A percentile compares a stretch with the other conserved stretches of the same genome.
These are phyloP conservation scores for Trichosporon ovoides DNA, from an alignment of 1,284 basidiomycete genomes.

Conservation along the genomic window DNA sequence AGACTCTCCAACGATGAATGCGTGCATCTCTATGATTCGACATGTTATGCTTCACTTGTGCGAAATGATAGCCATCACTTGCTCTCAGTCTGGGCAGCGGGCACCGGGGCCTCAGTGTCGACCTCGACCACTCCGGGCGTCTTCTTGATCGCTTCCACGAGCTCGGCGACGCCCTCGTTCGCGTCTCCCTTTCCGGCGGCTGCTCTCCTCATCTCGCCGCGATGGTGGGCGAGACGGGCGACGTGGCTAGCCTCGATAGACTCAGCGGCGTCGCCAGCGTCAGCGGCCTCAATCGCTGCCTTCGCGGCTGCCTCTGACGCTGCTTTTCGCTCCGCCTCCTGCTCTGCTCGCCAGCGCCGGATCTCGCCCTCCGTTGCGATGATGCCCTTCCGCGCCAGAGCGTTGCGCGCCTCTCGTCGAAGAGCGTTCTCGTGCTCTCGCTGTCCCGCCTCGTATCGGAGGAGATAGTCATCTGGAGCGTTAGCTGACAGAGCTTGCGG, in stretches of 20 bases:
- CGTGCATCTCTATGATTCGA: too few species aligned
- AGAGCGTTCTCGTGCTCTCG: conserved; percentile 63
- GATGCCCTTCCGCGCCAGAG: conserved; percentile 60
- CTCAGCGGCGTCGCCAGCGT: conserved; percentile 5
- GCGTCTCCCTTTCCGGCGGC: not conserved
- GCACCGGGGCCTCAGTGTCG: not conserved
- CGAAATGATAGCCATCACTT: too few species aligned
- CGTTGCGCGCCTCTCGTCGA: conserved; percentile 66
- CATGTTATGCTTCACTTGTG: too few species aligned
- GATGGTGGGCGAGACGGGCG: conserved; percentile 5
- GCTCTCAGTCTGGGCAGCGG: too few species aligned
- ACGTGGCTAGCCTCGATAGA: conserved; percentile 9
- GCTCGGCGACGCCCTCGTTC: too few species aligned
- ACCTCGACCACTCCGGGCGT: not conserved
- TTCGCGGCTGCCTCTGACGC: conserved; percentile 14
- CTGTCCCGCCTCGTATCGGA: conserved; percentile 62
- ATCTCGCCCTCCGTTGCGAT: conserved; percentile 79
- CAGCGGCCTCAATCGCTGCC: conserved; percentile 11
- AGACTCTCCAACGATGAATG: too few species aligned
- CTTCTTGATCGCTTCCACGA: not conserved
- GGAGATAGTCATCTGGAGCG: conserved; percentile 61
- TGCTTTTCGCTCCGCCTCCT: conserved; percentile 35
- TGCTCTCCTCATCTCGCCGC: not conserved
- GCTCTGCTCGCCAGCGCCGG: conserved; percentile 63
- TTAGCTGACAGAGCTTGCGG: not conserved